Conservation (phyloP, 2,329 filamentous ascomycete species). For the Clarireedia hainanense region DNA sequence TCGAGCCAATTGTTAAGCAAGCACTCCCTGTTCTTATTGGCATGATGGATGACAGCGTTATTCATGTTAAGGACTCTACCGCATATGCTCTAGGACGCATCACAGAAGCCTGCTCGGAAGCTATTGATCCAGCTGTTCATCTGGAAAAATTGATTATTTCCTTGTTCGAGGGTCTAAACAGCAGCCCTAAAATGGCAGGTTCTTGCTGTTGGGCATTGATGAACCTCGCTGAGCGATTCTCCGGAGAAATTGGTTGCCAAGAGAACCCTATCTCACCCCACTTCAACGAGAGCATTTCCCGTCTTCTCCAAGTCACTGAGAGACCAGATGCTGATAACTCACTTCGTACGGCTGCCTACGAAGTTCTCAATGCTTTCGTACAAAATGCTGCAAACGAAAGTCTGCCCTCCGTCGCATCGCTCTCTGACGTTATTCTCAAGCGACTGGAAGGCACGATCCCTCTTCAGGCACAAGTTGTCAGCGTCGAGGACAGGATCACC, state of each 20-base stretch:
- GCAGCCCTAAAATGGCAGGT: slow-evolving; percentile 91
- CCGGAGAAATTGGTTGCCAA: slow-evolving; percentile 68
- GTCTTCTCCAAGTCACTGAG: slow-evolving; percentile 78
- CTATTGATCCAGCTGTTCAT: slow-evolving; percentile 78
- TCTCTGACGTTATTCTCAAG: slow-evolving; percentile 84
- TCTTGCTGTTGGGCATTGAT: slow-evolving; percentile 99
- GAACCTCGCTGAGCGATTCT: slow-evolving; percentile 95
- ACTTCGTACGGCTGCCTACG: slow-evolving; percentile 90
- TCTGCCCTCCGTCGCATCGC: slow-evolving; percentile 67
- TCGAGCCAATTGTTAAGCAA: slow-evolving; percentile 93
- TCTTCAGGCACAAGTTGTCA: slow-evolving; percentile 88
- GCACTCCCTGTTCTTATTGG: slow-evolving; percentile 84
- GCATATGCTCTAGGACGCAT: slow-evolving; percentile 95
- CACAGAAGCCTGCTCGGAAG: slow-evolving; percentile 84
- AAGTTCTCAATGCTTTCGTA: slow-evolving; percentile 92
- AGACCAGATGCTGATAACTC: slow-evolving; percentile 76
- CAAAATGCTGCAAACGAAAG: slow-evolving; percentile 85
- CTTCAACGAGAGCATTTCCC: slow-evolving; percentile 86
- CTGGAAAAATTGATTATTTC: slow-evolving; percentile 79
- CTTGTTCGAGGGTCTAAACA: slow-evolving; percentile 82
- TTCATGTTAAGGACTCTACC: slow-evolving; percentile 92
- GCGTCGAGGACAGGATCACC: slow-evolving; percentile 91
- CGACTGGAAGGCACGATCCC: slow-evolving; percentile 84
- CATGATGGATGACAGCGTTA: slow-evolving; percentile 80
- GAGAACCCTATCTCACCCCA: slow-evolving; percentile 82